Conservation (phyloP, 768 basidiomycete genomes). For the Epithele typhae region DNA sequence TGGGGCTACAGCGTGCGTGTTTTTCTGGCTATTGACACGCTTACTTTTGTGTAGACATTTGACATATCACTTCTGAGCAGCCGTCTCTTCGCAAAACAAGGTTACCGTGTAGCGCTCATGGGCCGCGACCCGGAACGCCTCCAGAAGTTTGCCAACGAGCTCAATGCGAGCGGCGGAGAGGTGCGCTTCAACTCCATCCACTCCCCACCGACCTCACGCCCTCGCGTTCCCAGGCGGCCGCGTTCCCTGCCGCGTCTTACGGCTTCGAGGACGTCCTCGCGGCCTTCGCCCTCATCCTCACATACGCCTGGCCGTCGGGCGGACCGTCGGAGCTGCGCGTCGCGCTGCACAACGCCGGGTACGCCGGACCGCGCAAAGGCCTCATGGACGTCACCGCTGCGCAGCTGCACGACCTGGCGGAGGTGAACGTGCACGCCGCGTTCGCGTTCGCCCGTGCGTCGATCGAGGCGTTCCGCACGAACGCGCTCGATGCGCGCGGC, state of each 20-base stretch:
- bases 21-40: too few relatives aligned
- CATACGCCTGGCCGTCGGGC: constrained; percentile 25
- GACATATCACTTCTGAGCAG: constrained; percentile 19
- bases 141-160: constrained; percentile 28
- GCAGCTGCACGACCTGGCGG: constrained; percentile 25
- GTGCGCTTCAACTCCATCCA: constrained; percentile 18
- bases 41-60: too few relatives aligned
- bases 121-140: constrained; percentile 31
- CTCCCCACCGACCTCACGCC: neutral
- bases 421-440: constrained; percentile 32
- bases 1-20: constrained; percentile 36
- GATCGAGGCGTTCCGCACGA: constrained; percentile 31
- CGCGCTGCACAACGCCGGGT: constrained; percentile 36
- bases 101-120: constrained; percentile 38
- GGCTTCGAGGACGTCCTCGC: constrained; percentile 24
- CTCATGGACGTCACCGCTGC: constrained; percentile 38
- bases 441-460: constrained; percentile 36
- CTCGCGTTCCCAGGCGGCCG: constrained; percentile 26
- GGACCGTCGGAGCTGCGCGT: constrained; percentile 31
- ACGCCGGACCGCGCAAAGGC: constrained; percentile 29
- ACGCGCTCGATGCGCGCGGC: constrained; percentile 26
- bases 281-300: constrained; percentile 31
- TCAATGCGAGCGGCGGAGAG: constrained; percentile 33
- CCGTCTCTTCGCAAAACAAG: constrained; percentile 34
- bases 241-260: constrained; percentile 35